phyloP scores from a whole-genome alignment of 345 rosid species.

The Euphorbia pulcherrima region DNA sequence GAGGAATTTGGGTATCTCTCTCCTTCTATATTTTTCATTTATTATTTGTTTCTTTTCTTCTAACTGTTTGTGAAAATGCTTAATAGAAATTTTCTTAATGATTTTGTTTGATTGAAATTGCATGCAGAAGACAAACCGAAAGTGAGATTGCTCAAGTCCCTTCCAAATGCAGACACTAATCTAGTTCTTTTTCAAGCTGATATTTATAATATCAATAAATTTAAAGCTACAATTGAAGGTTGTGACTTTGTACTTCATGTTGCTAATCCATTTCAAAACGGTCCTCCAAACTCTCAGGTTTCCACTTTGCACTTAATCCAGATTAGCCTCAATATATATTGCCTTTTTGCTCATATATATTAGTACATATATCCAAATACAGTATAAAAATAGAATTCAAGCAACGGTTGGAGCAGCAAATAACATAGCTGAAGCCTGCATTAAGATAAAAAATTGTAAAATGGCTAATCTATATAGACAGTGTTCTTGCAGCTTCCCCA shows the following conservation, averaged over 20 bases:
- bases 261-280: slow-evolving; percentile 15
- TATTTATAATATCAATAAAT: slow-evolving; percentile 18
- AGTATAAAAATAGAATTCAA: slow-evolving; percentile 24
- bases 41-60: not conserved
- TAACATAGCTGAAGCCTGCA: slow-evolving; percentile 19
- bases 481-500: slow-evolving; percentile 21
- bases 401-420: slow-evolving; percentile 20
- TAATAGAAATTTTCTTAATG: too few species aligned
- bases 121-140: slow-evolving; percentile 27
- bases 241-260: slow-evolving; percentile 33
- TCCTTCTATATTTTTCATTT: not conserved
- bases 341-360: too few species aligned
- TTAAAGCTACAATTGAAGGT: slow-evolving; percentile 26
- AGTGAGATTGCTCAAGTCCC: slow-evolving; percentile 22
- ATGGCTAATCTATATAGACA: slow-evolving; percentile 34
- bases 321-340: too few species aligned
- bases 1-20: slow-evolving; percentile 25
- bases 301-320: not conserved
- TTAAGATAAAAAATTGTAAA: slow-evolving; percentile 18
- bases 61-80: not conserved
- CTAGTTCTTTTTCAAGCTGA: slow-evolving; percentile 36
- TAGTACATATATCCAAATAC: too few species aligned
- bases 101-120: not conserved
- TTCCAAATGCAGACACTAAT: slow-evolving; percentile 30
- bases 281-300: slow-evolving; percentile 8